Conservation (phyloP, 192 early-diverging fungal genomes). For the Podila horticola region DNA sequence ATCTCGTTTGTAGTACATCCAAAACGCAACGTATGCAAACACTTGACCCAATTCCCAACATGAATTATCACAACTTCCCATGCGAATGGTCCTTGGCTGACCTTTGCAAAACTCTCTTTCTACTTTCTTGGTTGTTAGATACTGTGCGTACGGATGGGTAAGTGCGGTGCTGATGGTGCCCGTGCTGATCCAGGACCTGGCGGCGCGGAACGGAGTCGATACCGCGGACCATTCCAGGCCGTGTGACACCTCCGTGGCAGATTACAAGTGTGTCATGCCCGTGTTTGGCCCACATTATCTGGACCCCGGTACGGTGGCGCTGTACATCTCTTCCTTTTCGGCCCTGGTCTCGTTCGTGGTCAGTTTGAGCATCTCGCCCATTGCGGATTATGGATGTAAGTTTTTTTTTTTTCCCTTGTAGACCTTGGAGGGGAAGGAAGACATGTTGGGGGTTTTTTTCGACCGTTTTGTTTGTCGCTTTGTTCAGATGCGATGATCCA, state of each 20-base stretch:
- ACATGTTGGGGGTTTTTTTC: not conserved
- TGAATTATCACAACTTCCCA: too few species aligned
- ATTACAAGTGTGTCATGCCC: conserved; percentile 35
- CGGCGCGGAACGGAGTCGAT: conserved; percentile 29
- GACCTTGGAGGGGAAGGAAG: too few species aligned
- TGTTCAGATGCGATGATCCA: not conserved
- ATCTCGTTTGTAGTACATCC: conserved; percentile 20
- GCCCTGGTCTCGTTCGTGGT: conserved; percentile 53
- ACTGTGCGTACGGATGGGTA: conserved; percentile 21
- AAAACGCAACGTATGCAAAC: conserved; percentile 44
- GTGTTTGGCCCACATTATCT: conserved; percentile 40
- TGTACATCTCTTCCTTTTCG: conserved; percentile 51
- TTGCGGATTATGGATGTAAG: conserved; percentile 54
- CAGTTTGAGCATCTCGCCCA: conserved; percentile 50
- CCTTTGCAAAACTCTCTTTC: too few species aligned
- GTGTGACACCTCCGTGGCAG: conserved; percentile 15
- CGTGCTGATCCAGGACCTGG: conserved; percentile 33
- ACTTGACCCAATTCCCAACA: not conserved
- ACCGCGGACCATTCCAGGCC: conserved; percentile 12
- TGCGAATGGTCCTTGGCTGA: too few species aligned
- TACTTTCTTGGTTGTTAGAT: not conserved
- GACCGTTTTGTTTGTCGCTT: not conserved
- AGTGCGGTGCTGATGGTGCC: conserved; percentile 46
- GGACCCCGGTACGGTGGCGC: conserved; percentile 44
- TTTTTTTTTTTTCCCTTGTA: too few species aligned